Evolutionary conservation across 352 stramenopile genomes (phyloP), one percentile per base, ranked within the genome.

Genomic region (Pythium phragmiticola): DNA sequence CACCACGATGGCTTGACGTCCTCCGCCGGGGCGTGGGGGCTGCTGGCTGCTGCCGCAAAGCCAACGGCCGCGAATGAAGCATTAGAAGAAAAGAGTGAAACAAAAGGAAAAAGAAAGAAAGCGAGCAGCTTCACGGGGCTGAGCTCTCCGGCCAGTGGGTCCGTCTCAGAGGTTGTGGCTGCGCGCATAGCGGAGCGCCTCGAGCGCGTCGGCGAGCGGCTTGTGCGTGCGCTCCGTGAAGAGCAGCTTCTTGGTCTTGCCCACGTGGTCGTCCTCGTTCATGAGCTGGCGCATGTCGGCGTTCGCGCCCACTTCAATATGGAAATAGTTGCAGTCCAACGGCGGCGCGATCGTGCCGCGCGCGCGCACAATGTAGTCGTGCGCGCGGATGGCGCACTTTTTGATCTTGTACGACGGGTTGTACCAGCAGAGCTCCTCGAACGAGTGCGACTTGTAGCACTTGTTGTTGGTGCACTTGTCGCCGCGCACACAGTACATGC

Each of bases 351-450:
- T 60, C 8, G 39, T 60, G 14, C 54, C 54, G 26, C 54, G 54
- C 17, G 23, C 54, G 41, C 54, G 54, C 39, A 41, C 54, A 51
- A 51, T 52, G 16, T 57, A 26, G 26, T 63, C 26, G 23, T 68
- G 36, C 19, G n/a, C 28, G 8, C 37, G 41, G 23, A 55, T 34
- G 9, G 41, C 34, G 28, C 53, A 63, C 52, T 48, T 34, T 23
- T 39, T 63, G 30, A 49, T 57, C 54, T 63, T 62, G 53, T 55
- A 68, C 2, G 17, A n/a, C 17, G 61, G 61, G 36, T 68, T 68
- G 54, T 59, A 68, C 61, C 61, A 68, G 61, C 61, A 68, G 16
- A 68, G n/a, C 36, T 68, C 61, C 34, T 68, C 61, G 21, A 63
- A 68, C 47, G 61, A 68, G 39, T 68, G 61, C 43, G 61, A 68